Conservation (phyloP, 2,329 filamentous ascomycete species). For the Fusarium liriodendri region DNA sequence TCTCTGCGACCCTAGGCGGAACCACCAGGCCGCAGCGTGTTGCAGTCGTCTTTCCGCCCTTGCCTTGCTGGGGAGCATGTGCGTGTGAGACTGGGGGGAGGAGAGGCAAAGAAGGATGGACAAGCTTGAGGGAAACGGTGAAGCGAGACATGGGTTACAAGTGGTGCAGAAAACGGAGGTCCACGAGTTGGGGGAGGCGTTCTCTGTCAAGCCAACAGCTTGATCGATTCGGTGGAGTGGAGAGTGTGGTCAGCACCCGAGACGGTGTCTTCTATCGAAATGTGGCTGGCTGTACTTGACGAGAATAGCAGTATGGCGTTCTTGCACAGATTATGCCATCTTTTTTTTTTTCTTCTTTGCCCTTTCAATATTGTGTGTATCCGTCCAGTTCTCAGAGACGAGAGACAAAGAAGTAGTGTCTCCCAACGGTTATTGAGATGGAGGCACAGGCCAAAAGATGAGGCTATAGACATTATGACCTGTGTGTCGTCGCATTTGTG, state of each 20-base stretch:
- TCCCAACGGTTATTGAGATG: neutral
- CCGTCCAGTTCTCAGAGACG: neutral
- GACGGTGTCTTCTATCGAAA: slow-evolving; percentile 16
- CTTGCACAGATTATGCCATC: slow-evolving; percentile 9
- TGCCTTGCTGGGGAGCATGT: neutral
- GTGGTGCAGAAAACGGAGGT: neutral
- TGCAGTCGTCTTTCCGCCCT: slow-evolving; percentile 17
- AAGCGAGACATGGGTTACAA: neutral
- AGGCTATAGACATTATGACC: neutral
- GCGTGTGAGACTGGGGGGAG: neutral
- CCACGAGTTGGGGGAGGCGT: slow-evolving; percentile 9
- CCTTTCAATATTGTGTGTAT: neutral
- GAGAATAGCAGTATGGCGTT: slow-evolving; percentile 25
- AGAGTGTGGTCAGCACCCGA: slow-evolving; percentile 3
- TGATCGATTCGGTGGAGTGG: neutral
- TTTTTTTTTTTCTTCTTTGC: neutral
- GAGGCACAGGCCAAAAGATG: neutral
- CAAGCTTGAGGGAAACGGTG: neutral
- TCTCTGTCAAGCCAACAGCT: slow-evolving; percentile 7
- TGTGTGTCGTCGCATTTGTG: neutral
- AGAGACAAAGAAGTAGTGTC: neutral
- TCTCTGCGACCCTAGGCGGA: slow-evolving; percentile 19
- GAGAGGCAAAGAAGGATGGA: neutral
- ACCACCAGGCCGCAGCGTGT: slow-evolving; percentile 15
- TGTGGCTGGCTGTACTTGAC: slow-evolving; percentile 33